These are phyloP conservation scores for Bryum argenteum DNA, from an alignment of 225 moss, liverwort and hornwort species.

Conservation along the genomic window DNA sequence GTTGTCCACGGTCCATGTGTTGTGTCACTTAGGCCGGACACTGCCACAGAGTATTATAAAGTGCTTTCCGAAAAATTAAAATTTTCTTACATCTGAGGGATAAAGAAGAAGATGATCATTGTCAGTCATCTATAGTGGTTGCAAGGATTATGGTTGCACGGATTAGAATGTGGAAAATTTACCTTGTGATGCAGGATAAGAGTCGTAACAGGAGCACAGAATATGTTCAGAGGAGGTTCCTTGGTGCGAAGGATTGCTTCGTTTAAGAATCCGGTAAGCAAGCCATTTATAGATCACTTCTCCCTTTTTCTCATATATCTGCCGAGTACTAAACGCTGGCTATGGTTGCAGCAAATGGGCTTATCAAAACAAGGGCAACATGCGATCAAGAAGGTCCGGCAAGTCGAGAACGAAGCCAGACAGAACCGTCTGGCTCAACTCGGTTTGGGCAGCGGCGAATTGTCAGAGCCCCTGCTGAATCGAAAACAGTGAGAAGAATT, in stretches of 20 bases:
- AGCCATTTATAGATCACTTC: neutral
- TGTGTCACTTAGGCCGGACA: too few relatives aligned
- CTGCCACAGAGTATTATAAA: too few relatives aligned
- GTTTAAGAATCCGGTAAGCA: constrained; percentile 43
- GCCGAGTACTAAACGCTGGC: neutral
- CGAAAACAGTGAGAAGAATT: neutral
- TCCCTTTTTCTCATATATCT: neutral
- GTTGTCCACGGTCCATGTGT: too few relatives aligned
- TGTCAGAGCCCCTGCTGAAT: constrained; percentile 45
- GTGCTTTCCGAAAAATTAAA: too few relatives aligned
- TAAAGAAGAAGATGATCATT: too few relatives aligned
- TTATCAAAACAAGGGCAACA: constrained; percentile 53
- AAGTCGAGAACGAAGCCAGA: constrained; percentile 49
- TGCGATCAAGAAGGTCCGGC: constrained; percentile 46
- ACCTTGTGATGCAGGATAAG: constrained; percentile 40
- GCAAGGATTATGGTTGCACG: neutral
- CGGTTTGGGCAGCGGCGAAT: constrained; percentile 35
- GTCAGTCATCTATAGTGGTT: too few relatives aligned
- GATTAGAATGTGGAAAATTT: neutral
- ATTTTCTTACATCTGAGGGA: too few relatives aligned
- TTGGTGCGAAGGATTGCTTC: constrained; percentile 37
- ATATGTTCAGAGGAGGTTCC: constrained; percentile 47
- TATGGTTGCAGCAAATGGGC: constrained; percentile 54
- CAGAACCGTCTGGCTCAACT: constrained; percentile 30
- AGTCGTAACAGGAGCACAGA: constrained; percentile 51